A percentile compares a stretch with the other conserved stretches of the same genome.
Evolutionary conservation across 2,329 filamentous ascomycete genomes (phyloP).

Genomic region (Teratosphaeriaceae sp.): DNA sequence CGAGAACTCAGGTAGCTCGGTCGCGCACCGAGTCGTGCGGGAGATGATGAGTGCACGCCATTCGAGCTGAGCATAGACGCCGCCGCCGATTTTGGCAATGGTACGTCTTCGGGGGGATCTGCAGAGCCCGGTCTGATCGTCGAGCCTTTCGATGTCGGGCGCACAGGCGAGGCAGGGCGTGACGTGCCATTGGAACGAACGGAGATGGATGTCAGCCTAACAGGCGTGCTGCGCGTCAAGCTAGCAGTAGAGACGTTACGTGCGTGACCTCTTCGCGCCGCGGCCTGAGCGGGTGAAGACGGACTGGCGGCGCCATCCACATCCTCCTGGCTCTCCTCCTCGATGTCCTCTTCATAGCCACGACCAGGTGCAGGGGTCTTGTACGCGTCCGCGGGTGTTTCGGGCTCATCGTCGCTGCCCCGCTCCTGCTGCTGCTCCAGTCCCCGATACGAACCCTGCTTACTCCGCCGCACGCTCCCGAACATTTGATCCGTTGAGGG

Average conservation of each 20-base stretch:
- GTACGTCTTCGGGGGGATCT: conserved; percentile 11
- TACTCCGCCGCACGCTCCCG: conserved; percentile 10
- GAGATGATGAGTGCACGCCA: conserved; percentile 5
- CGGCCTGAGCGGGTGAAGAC: conserved; percentile 39
- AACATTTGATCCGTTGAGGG: conserved; percentile 10
- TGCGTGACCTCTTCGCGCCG: conserved; percentile 28
- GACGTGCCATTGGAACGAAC: conserved; percentile 3
- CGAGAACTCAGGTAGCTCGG: conserved; percentile 52
- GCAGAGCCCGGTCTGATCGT: conserved; percentile 14
- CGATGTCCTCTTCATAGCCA: conserved; percentile 18
- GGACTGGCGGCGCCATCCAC: conserved; percentile 17
- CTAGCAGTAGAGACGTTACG: conserved; percentile 11
- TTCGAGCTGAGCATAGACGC: conserved; percentile 8
- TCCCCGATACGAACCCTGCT: background rate
- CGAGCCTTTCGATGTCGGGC: conserved; percentile 16
- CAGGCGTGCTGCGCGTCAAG: background rate
- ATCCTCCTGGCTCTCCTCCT: conserved; percentile 15
- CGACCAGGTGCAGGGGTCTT: conserved; percentile 33
- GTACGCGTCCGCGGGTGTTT: conserved; percentile 36
- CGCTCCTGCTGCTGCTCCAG: conserved; percentile 1
- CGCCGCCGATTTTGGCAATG: conserved; percentile 5
- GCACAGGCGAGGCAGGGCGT: conserved; percentile 2
- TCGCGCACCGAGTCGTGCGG: conserved; percentile 32
- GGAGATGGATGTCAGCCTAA: conserved; percentile 1
- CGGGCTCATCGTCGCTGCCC: conserved; percentile 5